Percentiles rank a stretch among this genome's conserved stretches.
phyloP scores from a whole-genome alignment of 495 filamentous ascomycete species.

The Xeromyces bisporus region DNA sequence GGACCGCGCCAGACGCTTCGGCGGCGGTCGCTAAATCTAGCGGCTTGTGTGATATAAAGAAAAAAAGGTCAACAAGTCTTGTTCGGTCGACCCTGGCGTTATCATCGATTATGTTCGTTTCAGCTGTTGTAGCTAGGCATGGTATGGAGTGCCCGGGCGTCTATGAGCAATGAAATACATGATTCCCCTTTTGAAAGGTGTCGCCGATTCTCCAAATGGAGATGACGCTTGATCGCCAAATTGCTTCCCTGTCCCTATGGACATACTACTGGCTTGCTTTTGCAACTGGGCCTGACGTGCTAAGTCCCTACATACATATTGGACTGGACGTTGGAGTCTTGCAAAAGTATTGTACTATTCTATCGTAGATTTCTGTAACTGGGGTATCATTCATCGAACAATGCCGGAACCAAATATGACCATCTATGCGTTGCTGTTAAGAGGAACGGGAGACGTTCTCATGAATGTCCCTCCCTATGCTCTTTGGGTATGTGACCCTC shows the following conservation, averaged over 20 bases:
- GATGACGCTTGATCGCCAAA: conserved; percentile 92
- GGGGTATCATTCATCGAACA: too few species aligned
- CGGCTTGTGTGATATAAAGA: conserved; percentile 5
- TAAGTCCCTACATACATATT: too few species aligned
- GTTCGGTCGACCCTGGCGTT: conserved; percentile 22
- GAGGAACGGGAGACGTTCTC: not conserved
- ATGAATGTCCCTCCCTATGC: not conserved
- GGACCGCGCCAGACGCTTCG: conserved; percentile 58
- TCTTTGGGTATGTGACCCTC: conserved; percentile 28
- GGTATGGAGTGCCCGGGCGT: conserved; percentile 7
- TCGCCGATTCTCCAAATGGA: conserved; percentile 59
- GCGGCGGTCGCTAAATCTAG: conserved; percentile 27
- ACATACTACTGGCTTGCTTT: conserved; percentile 3
- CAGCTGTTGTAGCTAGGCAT: conserved; percentile 18
- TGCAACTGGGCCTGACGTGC: too few species aligned
- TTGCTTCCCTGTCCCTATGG: conserved; percentile 13
- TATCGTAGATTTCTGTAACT: too few species aligned
- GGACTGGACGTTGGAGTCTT: too few species aligned
- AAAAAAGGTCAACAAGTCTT: conserved; percentile 15
- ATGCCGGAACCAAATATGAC: too few species aligned
- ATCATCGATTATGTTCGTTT: conserved; percentile 8
- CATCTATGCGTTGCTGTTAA: too few species aligned
- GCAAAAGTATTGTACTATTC: too few species aligned
- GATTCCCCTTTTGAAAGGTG: conserved; percentile 55
- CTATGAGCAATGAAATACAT: conserved; percentile 41